These are phyloP conservation scores for Fusarium sp. DNA, from an alignment of 2,329 filamentous ascomycete species.

Conservation along the genomic window DNA sequence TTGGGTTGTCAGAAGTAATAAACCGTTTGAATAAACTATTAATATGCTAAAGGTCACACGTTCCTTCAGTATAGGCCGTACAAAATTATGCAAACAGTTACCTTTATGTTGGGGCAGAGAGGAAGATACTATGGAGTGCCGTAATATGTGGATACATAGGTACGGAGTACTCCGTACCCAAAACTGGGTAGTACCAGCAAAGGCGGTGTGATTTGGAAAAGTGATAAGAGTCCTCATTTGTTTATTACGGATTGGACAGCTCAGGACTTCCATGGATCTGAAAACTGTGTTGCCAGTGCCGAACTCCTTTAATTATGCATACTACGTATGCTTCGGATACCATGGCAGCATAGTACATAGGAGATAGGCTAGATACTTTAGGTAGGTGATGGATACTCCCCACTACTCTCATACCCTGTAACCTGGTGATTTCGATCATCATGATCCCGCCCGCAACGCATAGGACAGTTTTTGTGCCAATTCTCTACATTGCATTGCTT, in stretches of 20 bases:
- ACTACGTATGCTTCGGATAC: not conserved
- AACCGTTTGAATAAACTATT: not conserved
- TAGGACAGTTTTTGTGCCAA: not conserved
- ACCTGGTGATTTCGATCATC: slow-evolving; percentile 29
- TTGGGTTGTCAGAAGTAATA: not conserved
- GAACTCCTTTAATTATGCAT: slow-evolving; percentile 3
- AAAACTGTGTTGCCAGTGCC: not conserved
- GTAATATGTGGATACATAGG: too few species aligned
- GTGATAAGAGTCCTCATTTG: slow-evolving; percentile 17
- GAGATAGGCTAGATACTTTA: not conserved
- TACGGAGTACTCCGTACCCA: not conserved
- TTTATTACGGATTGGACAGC: not conserved
- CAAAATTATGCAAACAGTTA: not conserved
- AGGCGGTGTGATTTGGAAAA: slow-evolving; percentile 25
- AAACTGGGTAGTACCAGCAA: not conserved
- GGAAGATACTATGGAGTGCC: not conserved
- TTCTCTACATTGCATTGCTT: not conserved
- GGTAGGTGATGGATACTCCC: not conserved
- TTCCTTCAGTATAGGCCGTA: not conserved
- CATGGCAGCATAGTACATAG: not conserved
- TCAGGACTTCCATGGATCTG: slow-evolving; percentile 8
- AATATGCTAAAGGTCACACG: not conserved
- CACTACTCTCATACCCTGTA: not conserved
- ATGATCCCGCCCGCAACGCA: slow-evolving; percentile 17
- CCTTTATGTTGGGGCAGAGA: not conserved